Base-by-base conservation (phyloP, 257 asterid genomes). In the Dorcoceras hygrometricum region DNA sequence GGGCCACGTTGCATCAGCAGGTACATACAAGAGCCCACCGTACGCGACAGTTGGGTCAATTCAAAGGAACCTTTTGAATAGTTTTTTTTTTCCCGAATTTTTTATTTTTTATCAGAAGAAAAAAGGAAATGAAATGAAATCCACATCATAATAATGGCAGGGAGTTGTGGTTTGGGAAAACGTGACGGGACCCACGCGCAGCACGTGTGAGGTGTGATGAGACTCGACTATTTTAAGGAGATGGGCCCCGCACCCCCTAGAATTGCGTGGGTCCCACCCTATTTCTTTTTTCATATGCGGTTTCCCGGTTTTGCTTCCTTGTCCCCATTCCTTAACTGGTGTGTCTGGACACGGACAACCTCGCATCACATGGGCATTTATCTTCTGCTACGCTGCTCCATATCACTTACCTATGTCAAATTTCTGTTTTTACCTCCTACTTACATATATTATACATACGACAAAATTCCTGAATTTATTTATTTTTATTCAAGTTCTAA, bases 181-280 rank as follows among this genome's bases (percentile, higher is more conserved):
- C 69, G 78, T 71, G 82, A 77, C 59, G 65, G 84, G 83, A 20
- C 69, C 84, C 81, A 16, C 24, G 5, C 48, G 63, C 36, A 76
- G 78, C 94, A 84, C 85, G 87, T 84, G 94, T 63, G 75, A 65
- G 71, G 73, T 73, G 72, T 62, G 73, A 67, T 28, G 65, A 57
- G 29, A 62, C 23, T 29, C 12, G 31, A 46, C 5, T 2, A 14
- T 18, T n/a, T 25, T n/a, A 9, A 8, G 0, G 10, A 1, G 12
- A 0, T 36, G 20, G 50, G 16, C 31, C 63, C 63, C 23, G 71
- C 27, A 23, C 29, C 19, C 36, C 19, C 60, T n/a, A 48, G 50
- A 24, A 58, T 34, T 70, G 62, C 4, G 77, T 69, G 82, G 86
- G 84, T 0, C 84, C 90, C 77, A 16, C 1, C 16, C 1, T n/a